Conservation (phyloP, 2,329 filamentous ascomycete genomes). For the Cyphellophora europaea region DNA sequence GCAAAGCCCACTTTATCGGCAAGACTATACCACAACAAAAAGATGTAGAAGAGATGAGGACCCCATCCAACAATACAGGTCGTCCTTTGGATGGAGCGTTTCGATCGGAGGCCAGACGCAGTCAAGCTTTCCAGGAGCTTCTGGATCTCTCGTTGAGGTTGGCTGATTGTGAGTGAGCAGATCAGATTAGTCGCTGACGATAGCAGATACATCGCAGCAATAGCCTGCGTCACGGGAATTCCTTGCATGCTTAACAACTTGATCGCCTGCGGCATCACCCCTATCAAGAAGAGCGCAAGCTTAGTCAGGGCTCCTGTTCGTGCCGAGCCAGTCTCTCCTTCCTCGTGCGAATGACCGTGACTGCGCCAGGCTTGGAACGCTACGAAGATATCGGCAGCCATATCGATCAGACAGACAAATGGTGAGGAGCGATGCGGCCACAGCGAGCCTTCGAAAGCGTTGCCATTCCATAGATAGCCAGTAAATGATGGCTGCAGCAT, state of each 20-base stretch:
- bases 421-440: constrained; percentile 3
- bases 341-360: background rate
- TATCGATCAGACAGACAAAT: background rate
- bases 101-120: too few relatives aligned
- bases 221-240: constrained; percentile 1
- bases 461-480: background rate
- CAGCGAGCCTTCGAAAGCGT: constrained; percentile 1
- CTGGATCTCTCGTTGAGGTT: too few relatives aligned
- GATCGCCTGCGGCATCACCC: constrained; percentile 1
- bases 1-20: too few relatives aligned
- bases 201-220: background rate
- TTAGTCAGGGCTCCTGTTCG: background rate
- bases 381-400: background rate
- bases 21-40: too few relatives aligned
- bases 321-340: too few relatives aligned
- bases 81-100: too few relatives aligned
- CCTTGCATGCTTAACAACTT: constrained; percentile 1
- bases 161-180: background rate
- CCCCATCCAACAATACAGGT: too few relatives aligned
- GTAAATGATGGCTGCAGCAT: background rate
- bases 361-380: background rate
- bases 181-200: constrained; percentile 1
- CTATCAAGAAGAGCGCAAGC: background rate
- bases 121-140: background rate
- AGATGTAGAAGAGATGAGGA: too few relatives aligned